Base-by-base conservation (phyloP, 768 basidiomycete genomes). In the Royoungia palumana region DNA sequence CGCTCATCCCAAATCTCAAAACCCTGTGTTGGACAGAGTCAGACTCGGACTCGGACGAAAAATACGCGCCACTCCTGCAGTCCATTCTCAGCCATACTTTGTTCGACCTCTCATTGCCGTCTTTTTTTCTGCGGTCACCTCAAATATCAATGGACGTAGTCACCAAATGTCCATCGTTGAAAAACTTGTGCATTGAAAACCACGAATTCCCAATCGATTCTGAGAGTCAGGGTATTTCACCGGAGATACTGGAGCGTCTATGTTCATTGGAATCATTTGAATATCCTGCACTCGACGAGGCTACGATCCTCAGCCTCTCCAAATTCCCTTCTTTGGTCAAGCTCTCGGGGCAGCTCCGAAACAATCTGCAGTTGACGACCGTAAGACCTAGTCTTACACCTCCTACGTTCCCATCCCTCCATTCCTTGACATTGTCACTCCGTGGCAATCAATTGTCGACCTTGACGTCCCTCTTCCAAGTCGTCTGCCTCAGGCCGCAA, bases 401-500 rank as follows among this genome's bases (percentile, higher is more conserved):
- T 0, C 62, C 62, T 3, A 48, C 53, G 21, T 63, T 63, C 13
- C 47, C 47, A 11, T 50, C 44, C 20, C 21, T 63, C 21, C 5
- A 22, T 13, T 46, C 39, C n/a, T 38, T 63, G 27, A 43, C 40
- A 8, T 25, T 63, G 32, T 36, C 36, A 17, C 46, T 51, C 6
- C 8, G 27, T 10, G 27, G 27, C 27, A 27, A 2, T 14, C 2
- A 37, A 17, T 56, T 63, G 11, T 51, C 51, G 1, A 52, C 43
- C 9, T 11, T 63, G 55, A 65, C 60, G 12, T 44, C 60, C 2
- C 46, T 63, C 25, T 27, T 63, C 6, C 51, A 62, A 43, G n/a
- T 27, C 8, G 51, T 63, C 53, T 47, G 17, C 10, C 37, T 63
- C 42, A 43, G 41, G 6, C 60, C 63, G 14, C 34, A 8, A 8